Evolutionary conservation across 257 asterid species (phyloP), one percentile per base, ranked within the genome.

Genomic region (Petunia axillaris): DNA sequence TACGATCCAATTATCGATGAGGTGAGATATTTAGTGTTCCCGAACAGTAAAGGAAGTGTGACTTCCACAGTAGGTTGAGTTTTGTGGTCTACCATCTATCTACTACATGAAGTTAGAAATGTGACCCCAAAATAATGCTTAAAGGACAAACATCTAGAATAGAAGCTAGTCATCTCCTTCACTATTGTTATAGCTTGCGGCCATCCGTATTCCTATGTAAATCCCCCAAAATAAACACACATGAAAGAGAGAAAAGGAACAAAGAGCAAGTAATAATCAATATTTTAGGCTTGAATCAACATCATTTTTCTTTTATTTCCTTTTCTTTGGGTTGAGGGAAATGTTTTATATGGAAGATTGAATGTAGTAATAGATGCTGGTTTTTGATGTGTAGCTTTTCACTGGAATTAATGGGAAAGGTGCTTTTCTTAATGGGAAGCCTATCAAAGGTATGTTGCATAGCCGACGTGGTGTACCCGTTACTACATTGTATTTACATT

Each of bases 1-100:
- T 94, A 91, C 79, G 93, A 94, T 76, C 98, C 98, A 6, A 88
- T 92, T 58, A 85, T 92, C 88, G 86, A 91, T 11, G 98, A 94
- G 98, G 98, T 94, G 89, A 85, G 81, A 16, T 2, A 44, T 11
- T 39, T 52, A 35, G 41, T 10, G 16, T 0, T 44, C 5, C 4
- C 8, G n/a, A 66, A 66, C 54, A 67, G 55, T 65, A 2, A 3
- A 46, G 53, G n/a, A 52, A 52, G 3, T 11, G 11, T 53, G 58
- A 10, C 1, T 11, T 53, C 58, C 5, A 53, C n/a, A 8, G 3
- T 2, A 15, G 58, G 1, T 53, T 53, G 58, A 53, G 58, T 2
- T 53, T 2, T 52, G 3, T 40, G 60, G 60, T 54, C 2, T 54
- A 54, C 60, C 14, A 13, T 13, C 14, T 54, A 13, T 13, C 14